These are phyloP conservation scores for Podaxis sp. DNA, from an alignment of 768 basidiomycete genomes.

Conservation along the genomic window DNA sequence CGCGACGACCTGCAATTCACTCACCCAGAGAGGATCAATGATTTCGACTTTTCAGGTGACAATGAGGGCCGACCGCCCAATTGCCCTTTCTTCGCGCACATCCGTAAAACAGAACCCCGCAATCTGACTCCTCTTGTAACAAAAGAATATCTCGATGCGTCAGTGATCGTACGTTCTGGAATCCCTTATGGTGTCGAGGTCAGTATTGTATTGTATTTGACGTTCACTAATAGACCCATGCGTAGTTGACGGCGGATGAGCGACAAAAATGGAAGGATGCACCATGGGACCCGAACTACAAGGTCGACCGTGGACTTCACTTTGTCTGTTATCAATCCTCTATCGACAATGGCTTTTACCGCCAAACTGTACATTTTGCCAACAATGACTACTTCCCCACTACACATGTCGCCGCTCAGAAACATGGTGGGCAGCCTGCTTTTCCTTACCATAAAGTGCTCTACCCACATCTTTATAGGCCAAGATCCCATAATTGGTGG, in stretches of 20 bases:
- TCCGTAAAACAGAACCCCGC: not conserved
- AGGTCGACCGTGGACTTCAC: constrained; percentile 21
- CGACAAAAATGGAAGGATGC: not conserved
- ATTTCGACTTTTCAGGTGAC: constrained; percentile 28
- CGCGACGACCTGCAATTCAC: constrained; percentile 23
- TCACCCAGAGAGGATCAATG: constrained; percentile 23
- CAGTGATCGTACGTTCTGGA: not conserved
- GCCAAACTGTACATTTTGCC: constrained; percentile 12
- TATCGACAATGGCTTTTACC: constrained; percentile 31
- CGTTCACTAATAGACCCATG: not conserved
- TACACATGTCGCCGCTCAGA: constrained; percentile 16
- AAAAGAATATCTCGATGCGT: not conserved
- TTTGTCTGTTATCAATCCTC: constrained; percentile 37
- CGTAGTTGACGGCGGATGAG: not conserved
- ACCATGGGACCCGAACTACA: not conserved
- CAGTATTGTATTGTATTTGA: not conserved
- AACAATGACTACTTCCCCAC: constrained; percentile 12
- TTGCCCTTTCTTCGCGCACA: not conserved
- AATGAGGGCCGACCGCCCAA: constrained; percentile 3
- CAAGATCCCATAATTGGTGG: constrained; percentile 20
- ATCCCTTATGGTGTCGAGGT: not conserved
- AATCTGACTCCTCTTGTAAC: not conserved
- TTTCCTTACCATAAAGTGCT: not conserved
- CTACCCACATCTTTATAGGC: constrained; percentile 1
- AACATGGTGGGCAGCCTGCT: constrained; percentile 9